Base-by-base conservation (phyloP, 805 yeast species). In the Saturnispora serradocipensis region DNA sequence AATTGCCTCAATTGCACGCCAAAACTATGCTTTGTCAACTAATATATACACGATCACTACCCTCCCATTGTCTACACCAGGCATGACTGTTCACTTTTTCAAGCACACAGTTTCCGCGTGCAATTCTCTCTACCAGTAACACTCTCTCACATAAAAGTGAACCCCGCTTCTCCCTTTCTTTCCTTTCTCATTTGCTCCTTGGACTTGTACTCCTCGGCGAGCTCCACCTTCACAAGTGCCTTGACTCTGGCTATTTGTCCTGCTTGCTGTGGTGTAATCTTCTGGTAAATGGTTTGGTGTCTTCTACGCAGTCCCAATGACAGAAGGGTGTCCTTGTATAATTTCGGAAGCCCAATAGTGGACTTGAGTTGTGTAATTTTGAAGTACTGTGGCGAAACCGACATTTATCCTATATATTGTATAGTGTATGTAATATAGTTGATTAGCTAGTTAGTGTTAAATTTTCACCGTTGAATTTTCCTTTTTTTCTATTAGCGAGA, bases 201-300 rank as follows among this genome's bases (percentile, higher is more conserved):
- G 1, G 81, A 67, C 58, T 81, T 67, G 18, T 70, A 70, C 28
- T 72, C 68, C 43, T 81, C 82, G 10, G 84, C 81, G 36, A 88
- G 70, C 59, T 88, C 91, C 28, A 91, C 93, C 46, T 78, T 78
- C 8, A 91, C 90, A 52, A 91, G 72, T 66, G 91, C 97, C 67
- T 91, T 91, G 45, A 91, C 87, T 53, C 76, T 73, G 32, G 88
- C 80, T 52, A 91, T 75, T 72, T 83, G 82, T 66, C 96, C 96
- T 3, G 98, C 97, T 54, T 84, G 78, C 34, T 84, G 78, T 15
- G 95, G 89, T 11, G 84, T 75, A 4, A 86, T 88, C 45, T 71
- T 69, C 61, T 82, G 90, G 68, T 84, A 90, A 2, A 81, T 82
- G 2, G 83, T 77, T 39, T 82, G 82, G 49, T 90, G 87, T 59